These are phyloP conservation scores for Artemisia argyi DNA, from an alignment of 129 eudicot genomes.

Conservation along the genomic window DNA sequence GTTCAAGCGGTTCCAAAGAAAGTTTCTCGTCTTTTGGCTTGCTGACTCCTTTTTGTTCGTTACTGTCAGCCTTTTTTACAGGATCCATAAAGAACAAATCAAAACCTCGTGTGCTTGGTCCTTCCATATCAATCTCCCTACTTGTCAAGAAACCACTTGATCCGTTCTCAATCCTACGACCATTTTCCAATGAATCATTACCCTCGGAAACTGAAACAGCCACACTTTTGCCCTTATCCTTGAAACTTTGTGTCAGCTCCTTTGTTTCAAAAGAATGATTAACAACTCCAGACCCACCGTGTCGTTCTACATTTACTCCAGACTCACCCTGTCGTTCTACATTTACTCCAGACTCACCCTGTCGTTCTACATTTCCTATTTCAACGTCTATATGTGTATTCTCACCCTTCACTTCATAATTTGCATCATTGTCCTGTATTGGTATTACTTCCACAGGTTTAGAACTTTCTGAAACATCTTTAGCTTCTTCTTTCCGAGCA, in stretches of 20 bases:
- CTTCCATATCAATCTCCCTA: constrained; percentile 57
- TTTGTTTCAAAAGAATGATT: constrained; percentile 37
- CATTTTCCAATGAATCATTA: not conserved
- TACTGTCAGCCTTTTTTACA: constrained; percentile 54
- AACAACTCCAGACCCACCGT: constrained; percentile 33
- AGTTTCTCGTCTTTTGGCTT: constrained; percentile 68
- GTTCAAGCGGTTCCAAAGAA: constrained; percentile 70
- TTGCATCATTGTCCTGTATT: constrained; percentile 31
- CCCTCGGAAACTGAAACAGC: constrained; percentile 36
- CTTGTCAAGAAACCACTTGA: constrained; percentile 28
- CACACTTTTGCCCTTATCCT: constrained; percentile 86
- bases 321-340: constrained; percentile 31
- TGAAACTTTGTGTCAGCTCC: constrained; percentile 42
- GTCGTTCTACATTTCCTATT: constrained; percentile 30
- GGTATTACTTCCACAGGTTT: constrained; percentile 32
- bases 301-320: constrained; percentile 28
- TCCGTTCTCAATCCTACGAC: constrained; percentile 10
- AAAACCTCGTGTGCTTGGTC: constrained; percentile 76
- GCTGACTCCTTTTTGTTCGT: constrained; percentile 35
- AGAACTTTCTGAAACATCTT: constrained; percentile 25
- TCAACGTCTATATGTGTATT: constrained; percentile 16
- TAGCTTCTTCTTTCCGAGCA: constrained; percentile 36
- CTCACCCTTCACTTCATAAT: constrained; percentile 48
- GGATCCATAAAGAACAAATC: constrained; percentile 74
- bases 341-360: constrained; percentile 29